phyloP scores from a whole-genome alignment of 495 filamentous ascomycete genomes.

The Terfezia claveryi region DNA sequence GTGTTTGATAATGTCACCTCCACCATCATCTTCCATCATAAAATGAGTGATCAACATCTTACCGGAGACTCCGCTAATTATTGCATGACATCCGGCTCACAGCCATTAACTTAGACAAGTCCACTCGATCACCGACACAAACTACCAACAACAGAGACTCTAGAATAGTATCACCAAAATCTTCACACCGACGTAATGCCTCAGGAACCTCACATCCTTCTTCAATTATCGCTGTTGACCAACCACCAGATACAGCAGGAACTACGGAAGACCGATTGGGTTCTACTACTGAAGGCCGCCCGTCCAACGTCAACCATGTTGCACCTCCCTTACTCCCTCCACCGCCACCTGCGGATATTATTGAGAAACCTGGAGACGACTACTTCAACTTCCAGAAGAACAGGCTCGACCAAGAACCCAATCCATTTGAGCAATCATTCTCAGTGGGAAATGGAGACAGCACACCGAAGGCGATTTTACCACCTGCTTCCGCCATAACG shows the following conservation, averaged over 20 bases:
- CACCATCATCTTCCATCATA: too few relatives aligned
- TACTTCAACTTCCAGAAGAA: constrained; percentile 13
- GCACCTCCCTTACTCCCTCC: background rate
- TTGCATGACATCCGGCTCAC: background rate
- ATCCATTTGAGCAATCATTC: constrained; percentile 92
- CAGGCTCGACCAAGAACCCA: constrained; percentile 41
- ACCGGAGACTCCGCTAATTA: background rate
- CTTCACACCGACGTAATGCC: background rate
- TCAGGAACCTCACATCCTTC: background rate
- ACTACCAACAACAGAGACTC: background rate
- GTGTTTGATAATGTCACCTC: too few relatives aligned
- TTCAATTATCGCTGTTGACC: background rate
- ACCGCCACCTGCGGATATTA: background rate
- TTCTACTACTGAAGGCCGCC: background rate
- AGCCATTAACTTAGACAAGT: background rate
- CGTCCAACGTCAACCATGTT: background rate
- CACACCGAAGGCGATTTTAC: constrained; percentile 72
- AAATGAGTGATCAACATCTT: background rate
- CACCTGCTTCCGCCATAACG: constrained; percentile 73
- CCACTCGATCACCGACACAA: background rate
- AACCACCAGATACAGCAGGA: background rate
- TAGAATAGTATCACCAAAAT: background rate
- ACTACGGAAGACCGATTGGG: background rate
- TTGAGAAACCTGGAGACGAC: constrained; percentile 16
- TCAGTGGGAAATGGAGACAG: constrained; percentile 42